phyloP scores from a whole-genome alignment of 1,284 basidiomycete species.

The Trichosporon coremiiforme region DNA sequence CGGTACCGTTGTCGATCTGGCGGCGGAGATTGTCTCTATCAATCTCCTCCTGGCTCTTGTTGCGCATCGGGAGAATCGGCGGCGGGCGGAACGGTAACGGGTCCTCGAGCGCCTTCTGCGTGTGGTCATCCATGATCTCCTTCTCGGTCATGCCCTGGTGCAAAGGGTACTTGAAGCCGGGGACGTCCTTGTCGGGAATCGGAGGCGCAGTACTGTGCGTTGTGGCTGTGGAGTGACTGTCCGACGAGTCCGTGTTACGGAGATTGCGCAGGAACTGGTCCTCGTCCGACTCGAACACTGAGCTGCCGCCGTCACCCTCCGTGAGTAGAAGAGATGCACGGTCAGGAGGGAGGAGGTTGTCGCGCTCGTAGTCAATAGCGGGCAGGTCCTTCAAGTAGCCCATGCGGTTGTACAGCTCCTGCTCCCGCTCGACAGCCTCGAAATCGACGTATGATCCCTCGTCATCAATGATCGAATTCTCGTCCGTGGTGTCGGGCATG shows the following conservation, averaged over 20 bases:
- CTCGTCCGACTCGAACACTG: conserved; percentile 6
- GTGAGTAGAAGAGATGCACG: not conserved
- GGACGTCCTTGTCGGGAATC: conserved; percentile 1
- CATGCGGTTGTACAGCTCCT: conserved; percentile 12
- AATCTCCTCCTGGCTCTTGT: conserved; percentile 12
- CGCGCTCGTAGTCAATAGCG: conserved; percentile 1
- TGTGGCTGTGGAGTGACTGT: not conserved
- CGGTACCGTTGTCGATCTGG: conserved; percentile 12
- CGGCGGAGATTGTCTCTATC: conserved; percentile 8
- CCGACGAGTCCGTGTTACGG: conserved; percentile 3
- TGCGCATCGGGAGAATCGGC: conserved; percentile 9
- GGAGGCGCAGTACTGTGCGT: conserved; percentile 8
- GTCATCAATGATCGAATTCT: not conserved
- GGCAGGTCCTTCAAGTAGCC: conserved; percentile 7
- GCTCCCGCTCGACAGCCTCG: conserved; percentile 1
- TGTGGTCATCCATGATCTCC: conserved; percentile 8
- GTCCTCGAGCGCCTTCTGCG: not conserved
- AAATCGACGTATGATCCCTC: conserved; percentile 11
- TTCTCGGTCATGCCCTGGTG: conserved; percentile 14
- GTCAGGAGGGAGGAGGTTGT: conserved; percentile 7
- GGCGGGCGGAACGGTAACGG: conserved; percentile 8
- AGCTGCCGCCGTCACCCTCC: not conserved
- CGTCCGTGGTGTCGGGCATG: not conserved
- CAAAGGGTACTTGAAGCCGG: conserved; percentile 7
- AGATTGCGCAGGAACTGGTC: conserved; percentile 12